Percentiles rank a stretch among this genome's conserved stretches.
Conservation (phyloP, 257 asterid species). For the Petunia secreta region DNA sequence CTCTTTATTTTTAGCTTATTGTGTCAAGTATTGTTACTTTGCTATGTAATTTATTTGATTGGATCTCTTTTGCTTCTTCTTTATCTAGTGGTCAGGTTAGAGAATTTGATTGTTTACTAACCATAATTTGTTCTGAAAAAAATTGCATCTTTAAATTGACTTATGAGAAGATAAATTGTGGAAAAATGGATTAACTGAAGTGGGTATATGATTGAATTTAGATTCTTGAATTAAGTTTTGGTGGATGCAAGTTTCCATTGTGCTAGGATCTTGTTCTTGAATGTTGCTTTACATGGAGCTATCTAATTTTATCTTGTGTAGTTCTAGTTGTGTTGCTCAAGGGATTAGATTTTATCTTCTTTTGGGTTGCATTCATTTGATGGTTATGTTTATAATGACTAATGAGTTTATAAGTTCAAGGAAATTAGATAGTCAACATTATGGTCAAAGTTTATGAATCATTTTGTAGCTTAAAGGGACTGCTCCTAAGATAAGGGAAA, state of each 20-base stretch:
- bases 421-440: not conserved
- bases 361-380: not conserved
- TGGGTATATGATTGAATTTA: conserved; percentile 6
- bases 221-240: not conserved
- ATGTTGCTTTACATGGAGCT: not conserved
- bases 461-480: not conserved
- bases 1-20: not conserved
- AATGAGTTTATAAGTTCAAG: not conserved
- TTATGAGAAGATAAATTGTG: not conserved
- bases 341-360: not conserved
- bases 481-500: not conserved
- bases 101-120: not conserved
- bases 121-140: not conserved
- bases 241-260: not conserved
- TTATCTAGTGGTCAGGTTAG: not conserved
- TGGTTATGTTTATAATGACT: not conserved
- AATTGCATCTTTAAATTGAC: not conserved
- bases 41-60: not conserved
- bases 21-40: not conserved
- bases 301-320: not conserved
- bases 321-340: not conserved
- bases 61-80: conserved; percentile 6
- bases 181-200: not conserved
- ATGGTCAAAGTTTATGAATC: conserved; percentile 1
- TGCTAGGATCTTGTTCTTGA: conserved; percentile 6